These are phyloP conservation scores for Gryganskiella cystojenkinii DNA, from an alignment of 192 early-diverging fungal genomes.

Conservation along the genomic window DNA sequence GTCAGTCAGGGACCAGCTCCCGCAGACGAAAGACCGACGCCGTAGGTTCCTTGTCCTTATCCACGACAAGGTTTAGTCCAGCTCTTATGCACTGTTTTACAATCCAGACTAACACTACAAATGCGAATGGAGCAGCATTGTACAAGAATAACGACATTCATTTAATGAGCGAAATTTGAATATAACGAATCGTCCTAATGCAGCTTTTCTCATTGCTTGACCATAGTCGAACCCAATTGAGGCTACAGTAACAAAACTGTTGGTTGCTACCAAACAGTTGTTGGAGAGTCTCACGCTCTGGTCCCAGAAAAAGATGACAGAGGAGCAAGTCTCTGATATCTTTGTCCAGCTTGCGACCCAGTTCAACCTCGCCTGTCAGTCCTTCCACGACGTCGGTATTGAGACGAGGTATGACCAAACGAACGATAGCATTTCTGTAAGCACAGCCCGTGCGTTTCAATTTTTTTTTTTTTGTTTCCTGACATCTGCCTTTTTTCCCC, in stretches of 20 bases:
- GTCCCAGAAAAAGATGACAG: conserved; percentile 46
- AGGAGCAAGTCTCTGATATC: conserved; percentile 58
- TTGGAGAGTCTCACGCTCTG: conserved; percentile 60
- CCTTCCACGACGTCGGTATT: conserved; percentile 40
- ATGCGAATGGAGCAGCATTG: too few relatives aligned
- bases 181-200: too few relatives aligned
- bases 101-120: too few relatives aligned
- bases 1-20: not conserved
- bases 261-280: conserved; percentile 60
- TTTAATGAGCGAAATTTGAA: too few relatives aligned
- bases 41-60: not conserved
- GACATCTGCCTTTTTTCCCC: too few relatives aligned
- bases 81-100: not conserved
- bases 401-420: conserved; percentile 48
- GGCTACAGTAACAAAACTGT: conserved; percentile 57
- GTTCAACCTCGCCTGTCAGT: conserved; percentile 56
- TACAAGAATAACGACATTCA: too few relatives aligned
- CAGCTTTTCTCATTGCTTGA: not conserved
- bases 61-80: not conserved
- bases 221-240: conserved; percentile 59
- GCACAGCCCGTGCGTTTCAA: too few relatives aligned
- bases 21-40: not conserved
- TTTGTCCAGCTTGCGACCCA: conserved; percentile 57
- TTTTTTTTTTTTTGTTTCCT: too few relatives aligned
- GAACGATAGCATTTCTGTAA: too few relatives aligned